Base-by-base conservation (phyloP, 306 rosid genomes). In the Astragalus membranaceus region DNA sequence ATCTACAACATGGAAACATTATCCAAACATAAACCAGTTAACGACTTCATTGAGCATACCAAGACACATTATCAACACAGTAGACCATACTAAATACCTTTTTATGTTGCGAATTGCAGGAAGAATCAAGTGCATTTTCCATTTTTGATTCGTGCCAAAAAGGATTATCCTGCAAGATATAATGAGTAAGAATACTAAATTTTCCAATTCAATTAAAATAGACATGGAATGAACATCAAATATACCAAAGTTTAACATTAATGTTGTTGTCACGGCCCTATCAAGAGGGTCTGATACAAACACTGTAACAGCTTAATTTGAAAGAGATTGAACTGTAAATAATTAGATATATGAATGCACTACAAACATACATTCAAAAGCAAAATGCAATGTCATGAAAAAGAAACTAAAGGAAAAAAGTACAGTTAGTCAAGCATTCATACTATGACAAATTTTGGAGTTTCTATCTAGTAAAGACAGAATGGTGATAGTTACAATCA, bases 81-180 rank as follows among this genome's bases (percentile, higher is more conserved):
- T 29, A 43, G 44, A 63, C 0, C 53, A 54, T 23, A 42, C 35
- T 47, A 64, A 42, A 60, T 73, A 86, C 96, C 85, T 79, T 67
- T 56, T 12, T 58, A 41, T 35, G 58, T 51, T 2, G 53, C 8
- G 80, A 85, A 52, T 73, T 79, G 54, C 78, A 72, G 3, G 66
- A 62, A 70, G 52, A 26, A 58, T 83, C 90, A 23, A 67, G 16
- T 10, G 69, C 54, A 65, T 44, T 69, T 20, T 79, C 75, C 80
- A 69, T 81, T 75, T 74, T 78, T 8, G 69, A 80, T 14, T 69
- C 66, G 60, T 42, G 68, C 74, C 52, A 70, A 51, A 66, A 74
- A 78, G 73, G 77, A 80, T 50, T 37, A 51, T 70, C 86, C 92
- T 86, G 85, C 80, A 75, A 75, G 70, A 47, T 16, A 78, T 46